Evolutionary conservation across 2,329 filamentous ascomycete genomes (phyloP).

Genomic region (Emmonsia crescens): DNA sequence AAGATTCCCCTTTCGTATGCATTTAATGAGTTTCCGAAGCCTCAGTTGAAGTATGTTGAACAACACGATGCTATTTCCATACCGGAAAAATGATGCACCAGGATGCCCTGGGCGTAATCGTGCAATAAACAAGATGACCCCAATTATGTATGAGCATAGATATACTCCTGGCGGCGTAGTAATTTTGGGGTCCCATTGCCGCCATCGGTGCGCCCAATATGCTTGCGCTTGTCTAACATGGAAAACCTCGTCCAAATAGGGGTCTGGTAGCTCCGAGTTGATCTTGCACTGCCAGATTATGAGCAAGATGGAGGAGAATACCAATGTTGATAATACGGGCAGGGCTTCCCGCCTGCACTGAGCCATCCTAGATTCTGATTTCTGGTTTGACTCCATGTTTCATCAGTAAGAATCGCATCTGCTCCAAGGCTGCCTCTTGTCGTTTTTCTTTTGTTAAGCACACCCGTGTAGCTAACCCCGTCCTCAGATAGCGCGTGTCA

Average conservation of each 20-base stretch:
- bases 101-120: conserved; percentile 23
- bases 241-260: conserved; percentile 47
- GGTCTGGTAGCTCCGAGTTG: conserved; percentile 41
- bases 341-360: neutral
- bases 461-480: neutral
- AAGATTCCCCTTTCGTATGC: conserved; percentile 24
- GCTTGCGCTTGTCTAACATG: conserved; percentile 81
- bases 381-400: neutral
- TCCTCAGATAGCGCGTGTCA: neutral
- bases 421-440: neutral
- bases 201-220: conserved; percentile 66
- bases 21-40: conserved; percentile 45
- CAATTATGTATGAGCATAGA: conserved; percentile 40
- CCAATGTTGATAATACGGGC: neutral
- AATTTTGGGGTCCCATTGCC: conserved; percentile 89
- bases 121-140: conserved; percentile 17
- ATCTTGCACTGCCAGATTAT: conserved; percentile 36
- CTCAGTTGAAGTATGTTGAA: conserved; percentile 34
- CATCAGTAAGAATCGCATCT: neutral
- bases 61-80: conserved; percentile 28
- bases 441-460: no score
- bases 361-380: neutral
- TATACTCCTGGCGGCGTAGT: conserved; percentile 88
- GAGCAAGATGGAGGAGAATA: conserved; percentile 23
- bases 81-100: conserved; percentile 25